Evolutionary conservation across 306 rosid species (phyloP).

Genomic region (Pyrus betulifolia): DNA sequence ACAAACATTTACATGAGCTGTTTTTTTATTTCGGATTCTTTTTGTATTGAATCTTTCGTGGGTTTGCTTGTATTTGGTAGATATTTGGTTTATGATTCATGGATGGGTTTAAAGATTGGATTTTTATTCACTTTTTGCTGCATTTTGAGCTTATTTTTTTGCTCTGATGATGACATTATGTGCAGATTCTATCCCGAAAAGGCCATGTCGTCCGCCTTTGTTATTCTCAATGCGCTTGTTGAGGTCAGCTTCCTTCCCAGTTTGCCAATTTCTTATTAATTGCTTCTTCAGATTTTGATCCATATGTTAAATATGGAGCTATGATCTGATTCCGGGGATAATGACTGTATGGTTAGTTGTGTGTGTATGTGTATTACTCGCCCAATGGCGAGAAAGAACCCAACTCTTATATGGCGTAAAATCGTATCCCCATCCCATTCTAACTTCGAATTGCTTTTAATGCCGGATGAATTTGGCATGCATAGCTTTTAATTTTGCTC

Average conservation of each 20-base stretch:
- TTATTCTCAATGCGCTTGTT: slow-evolving; percentile 74
- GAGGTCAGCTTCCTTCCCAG: slow-evolving; percentile 48
- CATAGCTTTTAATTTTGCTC: slow-evolving; percentile 5
- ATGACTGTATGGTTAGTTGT: not conserved
- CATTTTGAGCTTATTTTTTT: not conserved
- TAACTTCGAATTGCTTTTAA: not conserved
- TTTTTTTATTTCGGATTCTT: not conserved
- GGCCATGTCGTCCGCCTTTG: slow-evolving; percentile 63
- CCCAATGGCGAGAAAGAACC: not conserved
- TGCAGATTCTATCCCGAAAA: slow-evolving; percentile 78
- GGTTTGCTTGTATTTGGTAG: not conserved
- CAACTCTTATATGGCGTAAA: not conserved
- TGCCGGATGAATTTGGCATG: not conserved
- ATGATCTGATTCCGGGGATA: not conserved
- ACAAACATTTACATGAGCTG: not conserved
- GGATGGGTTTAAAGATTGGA: not conserved
- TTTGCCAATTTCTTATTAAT: not conserved
- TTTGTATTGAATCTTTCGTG: not conserved
- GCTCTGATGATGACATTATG: slow-evolving; percentile 1
- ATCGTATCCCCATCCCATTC: not conserved
- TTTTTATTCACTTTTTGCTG: not conserved
- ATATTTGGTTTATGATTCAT: not conserved
- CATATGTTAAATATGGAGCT: slow-evolving; percentile 9
- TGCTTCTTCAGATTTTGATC: slow-evolving; percentile 14
- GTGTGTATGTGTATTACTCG: not conserved